Evolutionary conservation across 345 rosid species (phyloP), one percentile per base, ranked within the genome.

Genomic region (Populus deltoides): DNA sequence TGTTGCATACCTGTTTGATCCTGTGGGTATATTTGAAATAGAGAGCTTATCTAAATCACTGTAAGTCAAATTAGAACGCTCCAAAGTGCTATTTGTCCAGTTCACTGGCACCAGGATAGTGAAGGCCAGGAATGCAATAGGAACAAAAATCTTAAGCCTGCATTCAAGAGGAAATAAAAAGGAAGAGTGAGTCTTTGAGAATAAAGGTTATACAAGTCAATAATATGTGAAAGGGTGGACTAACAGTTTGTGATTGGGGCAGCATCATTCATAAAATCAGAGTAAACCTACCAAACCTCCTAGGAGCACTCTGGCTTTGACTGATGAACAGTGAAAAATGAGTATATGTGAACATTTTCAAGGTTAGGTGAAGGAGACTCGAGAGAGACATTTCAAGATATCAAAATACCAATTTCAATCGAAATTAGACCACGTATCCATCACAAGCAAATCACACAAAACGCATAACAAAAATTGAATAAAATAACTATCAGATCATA

Each of bases 101-200:
- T 93, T 92, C 73, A 95, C 95, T 6, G 99, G 99, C 31, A 95
- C 89, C 89, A 88, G 86, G 68, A 95, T 81, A 0, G 92, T 29
- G 77, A 95, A 88, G 68, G 96, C 96, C 80, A 92, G 82, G 53
- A 86, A 72, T 45, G 98, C 89, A 73, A 95, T 83, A 11, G 99
- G 98, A 68, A 85, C 90, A 84, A 95, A 93, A 62, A 93, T 88
- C 84, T 93, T 95, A 45, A 95, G 88, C 91, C 98, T 93, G 89
- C 87, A 80, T 41, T 83, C 75, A 51, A 81, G 35, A 57, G 47
- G 57, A 41, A 73, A 75, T 71, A 4, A 59, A 75, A 65, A 20
- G n/a, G 8, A 17, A 63, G 57, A 53, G 59, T 68, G 61, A 72
- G 68, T 61, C 22, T 25, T 38, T 61, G 20, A 65, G 57, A 7